Evolutionary conservation across 1,284 basidiomycete genomes (phyloP), one percentile per base, ranked within the genome.

Genomic region (Taiwanofungus camphoratus): DNA sequence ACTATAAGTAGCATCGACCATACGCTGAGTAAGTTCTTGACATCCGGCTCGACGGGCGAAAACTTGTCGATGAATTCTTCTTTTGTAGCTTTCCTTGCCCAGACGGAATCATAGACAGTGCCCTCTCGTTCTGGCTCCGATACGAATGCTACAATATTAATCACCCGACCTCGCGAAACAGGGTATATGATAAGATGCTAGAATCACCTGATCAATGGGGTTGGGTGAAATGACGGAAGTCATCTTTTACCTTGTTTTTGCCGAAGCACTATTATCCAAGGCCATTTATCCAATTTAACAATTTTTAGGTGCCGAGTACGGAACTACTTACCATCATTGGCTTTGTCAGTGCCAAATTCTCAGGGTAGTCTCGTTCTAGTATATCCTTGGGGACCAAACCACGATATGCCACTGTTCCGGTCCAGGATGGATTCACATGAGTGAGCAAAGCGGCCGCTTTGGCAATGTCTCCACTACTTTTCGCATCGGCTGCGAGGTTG

Each of bases 101-200:
- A 77, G 13, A 65, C 56, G 3, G 69, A 71, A 6, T 63, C 55
- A 46, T 67, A 74, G 32, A 54, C 54, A 3, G 69, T 67, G 39
- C 64, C 61, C 49, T 72, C 68, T 19, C 62, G 52, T 22, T 71
- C 61, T 27, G 64, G 65, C 23, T 64, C 58, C 11, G 66, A 55
- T n/a, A 61, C 62, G 49, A 75, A 71, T 0, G 70, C 73, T 13
- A 65, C 72, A 38, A 74, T 64, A 46, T 78, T 79, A 44, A 77
- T 62, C 34, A 67, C 51, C 38, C 61, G 63, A 3, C 71, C 73
- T 27, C 64, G 63, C 3, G 66, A 56, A 20, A 79, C 68, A 1
- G 74, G 71, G 49, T 76, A 79, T 5, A 64, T 63, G 29, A 76
- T 64, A 35, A 75, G 55, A 53, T 70, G 67, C 74, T 76, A 43